Evolutionary conservation across 106 monocot genomes (phyloP), one percentile per base, ranked within the genome.

Genomic region (Dendrobium chrysotoxum): DNA sequence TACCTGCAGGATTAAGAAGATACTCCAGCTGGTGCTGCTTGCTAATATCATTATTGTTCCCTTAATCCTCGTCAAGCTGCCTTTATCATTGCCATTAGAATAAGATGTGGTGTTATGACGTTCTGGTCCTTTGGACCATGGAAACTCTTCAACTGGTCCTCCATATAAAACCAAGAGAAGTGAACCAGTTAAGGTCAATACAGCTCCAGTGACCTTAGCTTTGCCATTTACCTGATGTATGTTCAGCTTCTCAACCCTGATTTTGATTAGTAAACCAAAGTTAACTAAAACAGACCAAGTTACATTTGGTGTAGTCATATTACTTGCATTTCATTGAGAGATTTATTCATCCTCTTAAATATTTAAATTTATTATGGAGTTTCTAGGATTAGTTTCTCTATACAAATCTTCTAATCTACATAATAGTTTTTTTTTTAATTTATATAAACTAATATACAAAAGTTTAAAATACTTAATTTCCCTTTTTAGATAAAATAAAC

Each of bases 1-100:
- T 84, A 90, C 90, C 61, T 90, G 90, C 21, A 90, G 28, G 15
- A 90, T 79, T 75, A 83, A 81, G 87, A 87, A 90, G 17, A 50
- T 45, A 20, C 85, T 76, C 85, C 85, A 87, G 42, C 79, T 61
- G 50, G 77, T 54, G 74, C 82, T 87, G 47, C 82, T 77, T 18
- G 21, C 65, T 7, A 90, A 12, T 23, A 87, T 50, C 73, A 85
- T 40, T 1, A 64, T 26, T 23, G 81, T 83, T 30, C 90, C 90
- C 25, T 67, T 38, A 1, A 87, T 53, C 78, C 77, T 81, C 64
- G 41, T 78, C 16, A 20, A 25, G 13, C 38, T 26, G 11, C 57
- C 74, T 4, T 68, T 31, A 21, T 74, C 11, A 40, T 53, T 35
- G 16, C 23, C 58, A 41, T 7, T n/a, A 41, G 74, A 28, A 16